These are phyloP conservation scores for Colletotrichum eremochloae DNA, from an alignment of 2,329 filamentous ascomycete species.

Conservation along the genomic window DNA sequence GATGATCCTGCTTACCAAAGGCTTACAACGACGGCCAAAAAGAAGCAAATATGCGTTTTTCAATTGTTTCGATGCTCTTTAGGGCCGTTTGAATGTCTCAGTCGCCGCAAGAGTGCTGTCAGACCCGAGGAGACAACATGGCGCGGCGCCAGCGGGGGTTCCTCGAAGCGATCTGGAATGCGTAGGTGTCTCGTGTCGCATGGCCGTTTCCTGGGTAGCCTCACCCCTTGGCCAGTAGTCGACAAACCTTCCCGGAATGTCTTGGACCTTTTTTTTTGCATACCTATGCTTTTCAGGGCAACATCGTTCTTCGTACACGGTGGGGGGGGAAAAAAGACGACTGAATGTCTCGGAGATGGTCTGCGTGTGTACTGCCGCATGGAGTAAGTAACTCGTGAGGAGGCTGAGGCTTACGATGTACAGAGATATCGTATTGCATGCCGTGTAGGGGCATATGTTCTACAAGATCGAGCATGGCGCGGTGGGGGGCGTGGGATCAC, in stretches of 20 bases:
- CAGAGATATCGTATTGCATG: constrained; percentile 22
- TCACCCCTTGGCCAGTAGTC: not conserved
- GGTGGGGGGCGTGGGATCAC: not conserved
- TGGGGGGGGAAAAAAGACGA: not conserved
- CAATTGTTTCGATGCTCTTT: not conserved
- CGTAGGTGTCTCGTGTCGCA: not conserved
- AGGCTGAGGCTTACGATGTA: constrained; percentile 9
- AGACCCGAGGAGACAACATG: constrained; percentile 39
- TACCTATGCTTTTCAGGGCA: constrained; percentile 3
- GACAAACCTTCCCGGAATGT: constrained; percentile 14
- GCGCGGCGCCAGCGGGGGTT: not conserved
- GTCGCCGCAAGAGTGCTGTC: not conserved
- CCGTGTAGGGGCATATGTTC: constrained; percentile 7
- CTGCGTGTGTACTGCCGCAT: not conserved
- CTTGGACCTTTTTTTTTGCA: constrained; percentile 5
- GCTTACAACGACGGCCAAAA: constrained; percentile 6
- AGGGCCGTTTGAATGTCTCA: constrained; percentile 32
- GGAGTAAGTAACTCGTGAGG: constrained; percentile 13
- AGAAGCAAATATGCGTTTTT: constrained; percentile 12
- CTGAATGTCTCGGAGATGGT: not conserved
- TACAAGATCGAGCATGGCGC: constrained; percentile 11
- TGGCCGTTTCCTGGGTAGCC: not conserved
- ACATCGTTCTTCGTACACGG: not conserved
- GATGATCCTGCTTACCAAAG: constrained; percentile 15
- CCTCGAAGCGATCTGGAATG: constrained; percentile 23